Percentiles rank a stretch among this genome's conserved stretches.
phyloP scores from a whole-genome alignment of 495 filamentous ascomycete genomes.

The Pyrenula massariospora region DNA sequence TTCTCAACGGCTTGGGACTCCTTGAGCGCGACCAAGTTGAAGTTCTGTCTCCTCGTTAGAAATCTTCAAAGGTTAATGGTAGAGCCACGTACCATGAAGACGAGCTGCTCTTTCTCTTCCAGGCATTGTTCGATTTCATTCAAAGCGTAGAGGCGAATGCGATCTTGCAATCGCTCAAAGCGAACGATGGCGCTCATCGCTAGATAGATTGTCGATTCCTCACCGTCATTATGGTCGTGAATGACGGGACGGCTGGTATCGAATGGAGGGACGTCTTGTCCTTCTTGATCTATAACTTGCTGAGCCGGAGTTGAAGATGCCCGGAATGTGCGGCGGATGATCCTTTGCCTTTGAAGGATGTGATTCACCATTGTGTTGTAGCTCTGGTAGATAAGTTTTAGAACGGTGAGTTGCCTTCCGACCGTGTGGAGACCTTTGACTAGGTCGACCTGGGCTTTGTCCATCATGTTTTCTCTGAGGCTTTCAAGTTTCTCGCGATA shows the following conservation, averaged over 20 bases:
- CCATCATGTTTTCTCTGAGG: constrained; percentile 47
- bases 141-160: constrained; percentile 66
- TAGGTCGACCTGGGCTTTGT: constrained; percentile 44
- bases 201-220: not conserved
- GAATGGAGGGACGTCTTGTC: not conserved
- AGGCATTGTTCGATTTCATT: constrained; percentile 72
- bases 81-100: constrained; percentile 44
- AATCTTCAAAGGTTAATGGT: not conserved
- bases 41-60: constrained; percentile 42
- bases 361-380: constrained; percentile 70
- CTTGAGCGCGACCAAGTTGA: constrained; percentile 78
- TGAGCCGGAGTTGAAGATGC: not conserved
- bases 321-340: not conserved
- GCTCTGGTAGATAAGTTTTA: constrained; percentile 67
- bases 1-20: constrained; percentile 70
- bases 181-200: constrained; percentile 46
- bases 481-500: constrained; percentile 44
- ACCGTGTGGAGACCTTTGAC: constrained; percentile 64
- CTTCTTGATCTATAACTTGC: too few species aligned
- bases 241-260: not conserved
- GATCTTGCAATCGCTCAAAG: constrained; percentile 66
- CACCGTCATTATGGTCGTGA: not conserved
- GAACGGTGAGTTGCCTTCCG: constrained; percentile 49
- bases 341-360: constrained; percentile 44
- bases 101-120: constrained; percentile 65